A percentile compares a stretch with the other conserved stretches of the same genome.
These are phyloP conservation scores for Gillenia trifoliata DNA, from an alignment of 306 rosid genomes.

Conservation along the genomic window DNA sequence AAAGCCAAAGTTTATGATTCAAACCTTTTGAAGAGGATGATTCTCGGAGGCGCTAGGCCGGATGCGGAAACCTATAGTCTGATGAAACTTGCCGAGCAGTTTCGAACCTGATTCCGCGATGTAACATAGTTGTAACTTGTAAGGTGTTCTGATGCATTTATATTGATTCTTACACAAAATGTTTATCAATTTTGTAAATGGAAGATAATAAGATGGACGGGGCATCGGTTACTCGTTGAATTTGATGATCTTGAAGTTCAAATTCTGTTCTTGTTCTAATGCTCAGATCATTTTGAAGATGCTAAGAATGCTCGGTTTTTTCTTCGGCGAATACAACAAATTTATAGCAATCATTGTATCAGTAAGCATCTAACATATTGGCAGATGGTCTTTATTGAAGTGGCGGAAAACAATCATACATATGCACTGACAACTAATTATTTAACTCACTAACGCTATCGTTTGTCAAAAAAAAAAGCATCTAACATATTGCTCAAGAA, in stretches of 20 bases:
- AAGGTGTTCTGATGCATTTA: not conserved
- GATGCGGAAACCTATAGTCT: constrained; percentile 90
- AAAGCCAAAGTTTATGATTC: constrained; percentile 82
- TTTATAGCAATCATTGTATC: no score
- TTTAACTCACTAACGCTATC: no score
- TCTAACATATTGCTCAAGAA: not conserved
- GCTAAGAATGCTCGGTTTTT: no score
- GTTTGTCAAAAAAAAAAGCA: not conserved
- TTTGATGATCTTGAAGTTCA: not conserved
- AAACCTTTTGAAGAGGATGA: constrained; percentile 75
- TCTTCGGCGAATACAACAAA: no score
- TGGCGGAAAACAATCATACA: no score
- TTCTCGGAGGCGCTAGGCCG: constrained; percentile 86
- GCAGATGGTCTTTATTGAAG: not conserved
- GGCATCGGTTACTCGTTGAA: not conserved
- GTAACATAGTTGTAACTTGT: not conserved
- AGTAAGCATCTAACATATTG: no score
- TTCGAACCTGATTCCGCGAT: constrained; percentile 18
- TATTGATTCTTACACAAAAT: not conserved
- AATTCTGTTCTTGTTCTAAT: not conserved
- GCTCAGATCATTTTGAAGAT: not conserved
- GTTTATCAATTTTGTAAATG: not conserved
- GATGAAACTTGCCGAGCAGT: constrained; percentile 79
- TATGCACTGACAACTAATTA: no score
- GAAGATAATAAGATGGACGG: not conserved